Evolutionary conservation across 2,329 filamentous ascomycete genomes (phyloP).

Genomic region (Neurospora sp.): DNA sequence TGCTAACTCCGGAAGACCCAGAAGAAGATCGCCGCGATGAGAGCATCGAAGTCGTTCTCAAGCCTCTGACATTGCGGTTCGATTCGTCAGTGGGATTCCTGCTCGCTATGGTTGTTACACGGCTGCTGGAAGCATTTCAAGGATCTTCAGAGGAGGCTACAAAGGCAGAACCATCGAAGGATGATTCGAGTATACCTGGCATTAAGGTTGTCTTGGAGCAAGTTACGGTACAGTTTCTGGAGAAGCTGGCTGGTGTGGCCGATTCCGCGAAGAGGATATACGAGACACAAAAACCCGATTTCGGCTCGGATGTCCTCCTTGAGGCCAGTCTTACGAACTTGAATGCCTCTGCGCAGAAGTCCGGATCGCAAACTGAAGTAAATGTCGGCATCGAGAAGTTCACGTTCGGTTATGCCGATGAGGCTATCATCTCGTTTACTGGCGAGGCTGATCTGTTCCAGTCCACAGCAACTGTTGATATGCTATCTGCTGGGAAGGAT

Average conservation of each 20-base stretch:
- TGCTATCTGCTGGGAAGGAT: constrained; percentile 47
- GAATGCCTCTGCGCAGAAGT: constrained; percentile 21
- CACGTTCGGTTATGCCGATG: constrained; percentile 50
- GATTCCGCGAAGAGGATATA: constrained; percentile 38
- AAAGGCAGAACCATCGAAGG: constrained; percentile 8
- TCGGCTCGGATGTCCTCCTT: constrained; percentile 41
- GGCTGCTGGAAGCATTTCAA: constrained; percentile 37
- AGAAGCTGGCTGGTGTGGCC: constrained; percentile 41
- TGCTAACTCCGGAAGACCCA: constrained; percentile 7
- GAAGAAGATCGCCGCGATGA: constrained; percentile 19
- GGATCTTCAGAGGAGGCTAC: constrained; percentile 12
- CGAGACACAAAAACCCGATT: constrained; percentile 28
- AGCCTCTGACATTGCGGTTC: constrained; percentile 42
- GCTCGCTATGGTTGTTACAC: constrained; percentile 39
- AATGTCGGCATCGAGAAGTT: constrained; percentile 46
- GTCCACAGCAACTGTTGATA: constrained; percentile 45
- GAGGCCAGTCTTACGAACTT: constrained; percentile 39
- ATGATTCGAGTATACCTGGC: constrained; percentile 22
- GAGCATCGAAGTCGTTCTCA: constrained; percentile 39
- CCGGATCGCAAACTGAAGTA: constrained; percentile 21
- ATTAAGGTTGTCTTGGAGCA: constrained; percentile 37
- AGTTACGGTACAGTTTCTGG: constrained; percentile 45
- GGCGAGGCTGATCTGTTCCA: constrained; percentile 45
- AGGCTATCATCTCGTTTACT: constrained; percentile 55
- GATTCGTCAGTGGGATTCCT: constrained; percentile 48